Conservation (phyloP, 352 stramenopile species). For the Thraustotheca clavata region DNA sequence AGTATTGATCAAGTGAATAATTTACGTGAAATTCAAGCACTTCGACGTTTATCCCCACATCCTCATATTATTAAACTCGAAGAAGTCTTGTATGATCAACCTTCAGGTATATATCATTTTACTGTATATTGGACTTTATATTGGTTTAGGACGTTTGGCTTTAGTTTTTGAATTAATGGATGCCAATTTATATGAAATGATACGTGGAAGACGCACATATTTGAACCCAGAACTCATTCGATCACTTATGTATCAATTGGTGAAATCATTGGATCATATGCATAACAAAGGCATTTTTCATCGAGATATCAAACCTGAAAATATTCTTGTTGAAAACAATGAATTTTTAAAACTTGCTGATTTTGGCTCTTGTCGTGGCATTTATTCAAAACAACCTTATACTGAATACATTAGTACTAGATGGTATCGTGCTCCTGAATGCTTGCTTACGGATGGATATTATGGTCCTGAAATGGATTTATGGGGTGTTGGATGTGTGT, state of each 20-base stretch:
- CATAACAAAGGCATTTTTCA: conserved; percentile 97
- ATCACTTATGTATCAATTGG: conserved; percentile 88
- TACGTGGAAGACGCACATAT: conserved; percentile 82
- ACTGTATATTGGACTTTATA: background rate
- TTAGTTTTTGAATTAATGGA: conserved; percentile 97
- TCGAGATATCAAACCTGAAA: conserved; percentile 95
- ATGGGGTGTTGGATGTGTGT: conserved; percentile 93
- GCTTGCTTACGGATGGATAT: conserved; percentile 92
- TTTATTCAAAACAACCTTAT: conserved; percentile 94
- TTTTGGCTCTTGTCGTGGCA: conserved; percentile 92
- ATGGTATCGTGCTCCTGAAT: conserved; percentile 94
- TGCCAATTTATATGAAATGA: conserved; percentile 95
- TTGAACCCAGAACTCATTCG: conserved; percentile 77
- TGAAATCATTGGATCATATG: conserved; percentile 95
- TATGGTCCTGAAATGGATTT: conserved; percentile 95
- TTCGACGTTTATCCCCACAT: conserved; percentile 89
- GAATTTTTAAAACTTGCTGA: conserved; percentile 82
- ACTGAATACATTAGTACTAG: conserved; percentile 96
- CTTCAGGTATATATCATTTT: conserved; percentile 32
- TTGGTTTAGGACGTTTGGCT: conserved; percentile 61
- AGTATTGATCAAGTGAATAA: conserved; percentile 96
- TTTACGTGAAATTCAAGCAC: conserved; percentile 92
- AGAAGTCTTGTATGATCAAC: conserved; percentile 92
- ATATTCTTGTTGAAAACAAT: conserved; percentile 88
- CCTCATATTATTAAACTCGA: conserved; percentile 94